Base-by-base conservation (phyloP, 345 rosid genomes). In the Acer yangbiense region DNA sequence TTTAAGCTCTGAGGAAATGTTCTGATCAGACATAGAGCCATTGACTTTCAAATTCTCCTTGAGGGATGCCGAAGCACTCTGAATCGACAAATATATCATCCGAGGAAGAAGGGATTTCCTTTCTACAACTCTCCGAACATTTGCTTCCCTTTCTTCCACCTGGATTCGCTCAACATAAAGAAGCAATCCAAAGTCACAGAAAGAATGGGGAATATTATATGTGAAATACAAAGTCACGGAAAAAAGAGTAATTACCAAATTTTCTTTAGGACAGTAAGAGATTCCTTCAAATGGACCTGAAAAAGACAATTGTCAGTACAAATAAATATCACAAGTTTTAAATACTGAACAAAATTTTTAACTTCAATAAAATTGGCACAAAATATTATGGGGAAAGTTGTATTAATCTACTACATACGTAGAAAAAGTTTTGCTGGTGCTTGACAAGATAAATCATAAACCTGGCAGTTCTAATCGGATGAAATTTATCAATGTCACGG, bases 231-330 rank as follows among this genome's bases (percentile, higher is more conserved):
- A 64, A 63, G 69, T 58, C 41, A 78, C 41, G 21, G 52, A 75
- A 13, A 73, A n/a, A 77, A 79, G 71, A 78, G 73, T 44, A 69
- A 81, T 44, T 90, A 96, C 97, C 97, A 79, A 75, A 69, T 87
- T 86, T 76, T 89, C 90, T 76, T 80, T 89, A 44, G 94, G 90
- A 74, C 78, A 81, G 84, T 88, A 88, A 27, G 94, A 91, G 61
- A 91, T 82, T 76, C 90, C 97, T 83, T 91, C 94, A 80, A 94
- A 94, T 21, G 98, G 98, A 88, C 98, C 99, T 94, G 86, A 48
- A 72, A 63, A 72, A 77, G 52, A 71, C 20, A 66, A 65, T 62
- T 43, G 11, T 72, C 10, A 50, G 44, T n/a, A 48, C 20, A 32
- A 74, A 75, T 73, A 81, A 55, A 81, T 9, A 70, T 60, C 52